phyloP scores from a whole-genome alignment of 352 stramenopile genomes.

The Pythium monospermum region DNA sequence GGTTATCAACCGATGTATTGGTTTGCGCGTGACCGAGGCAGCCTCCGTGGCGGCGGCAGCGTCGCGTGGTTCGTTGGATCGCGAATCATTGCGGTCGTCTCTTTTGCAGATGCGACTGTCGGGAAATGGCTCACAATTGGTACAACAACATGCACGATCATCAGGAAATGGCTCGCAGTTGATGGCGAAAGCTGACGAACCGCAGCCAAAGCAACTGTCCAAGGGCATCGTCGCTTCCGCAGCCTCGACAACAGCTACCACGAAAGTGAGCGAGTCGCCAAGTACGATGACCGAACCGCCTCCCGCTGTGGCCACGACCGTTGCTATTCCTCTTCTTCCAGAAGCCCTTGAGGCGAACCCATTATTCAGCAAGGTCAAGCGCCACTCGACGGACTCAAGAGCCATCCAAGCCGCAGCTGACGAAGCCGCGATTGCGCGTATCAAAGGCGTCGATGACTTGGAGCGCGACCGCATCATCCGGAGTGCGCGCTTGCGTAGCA shows the following conservation, averaged over 20 bases:
- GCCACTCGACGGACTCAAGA: slow-evolving; percentile 57
- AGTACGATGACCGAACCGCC: too few relatives aligned
- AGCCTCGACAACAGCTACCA: not conserved
- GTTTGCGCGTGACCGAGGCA: slow-evolving; percentile 22
- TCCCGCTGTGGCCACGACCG: too few relatives aligned
- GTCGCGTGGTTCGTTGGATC: slow-evolving; percentile 9
- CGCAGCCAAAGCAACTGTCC: not conserved
- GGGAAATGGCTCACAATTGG: slow-evolving; percentile 12
- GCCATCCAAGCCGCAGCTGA: slow-evolving; percentile 55
- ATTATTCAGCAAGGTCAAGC: slow-evolving; percentile 51
- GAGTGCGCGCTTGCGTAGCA: slow-evolving; percentile 38
- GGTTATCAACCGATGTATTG: slow-evolving; percentile 50
- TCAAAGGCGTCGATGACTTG: slow-evolving; percentile 32
- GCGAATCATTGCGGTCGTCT: slow-evolving; percentile 17
- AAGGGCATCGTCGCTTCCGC: too few relatives aligned
- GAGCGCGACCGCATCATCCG: slow-evolving; percentile 32
- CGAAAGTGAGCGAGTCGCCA: too few relatives aligned
- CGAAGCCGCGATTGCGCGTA: slow-evolving; percentile 16
- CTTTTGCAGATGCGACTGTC: slow-evolving; percentile 22
- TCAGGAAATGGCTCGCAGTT: not conserved
- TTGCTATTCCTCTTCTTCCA: too few relatives aligned
- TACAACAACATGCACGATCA: not conserved
- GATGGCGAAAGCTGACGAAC: not conserved
- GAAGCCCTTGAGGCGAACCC: too few relatives aligned
- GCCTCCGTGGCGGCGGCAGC: slow-evolving; percentile 4